A percentile compares a stretch with the other conserved stretches of the same genome.
Evolutionary conservation across 2,329 filamentous ascomycete genomes (phyloP).

Genomic region (Fusarium sp.): DNA sequence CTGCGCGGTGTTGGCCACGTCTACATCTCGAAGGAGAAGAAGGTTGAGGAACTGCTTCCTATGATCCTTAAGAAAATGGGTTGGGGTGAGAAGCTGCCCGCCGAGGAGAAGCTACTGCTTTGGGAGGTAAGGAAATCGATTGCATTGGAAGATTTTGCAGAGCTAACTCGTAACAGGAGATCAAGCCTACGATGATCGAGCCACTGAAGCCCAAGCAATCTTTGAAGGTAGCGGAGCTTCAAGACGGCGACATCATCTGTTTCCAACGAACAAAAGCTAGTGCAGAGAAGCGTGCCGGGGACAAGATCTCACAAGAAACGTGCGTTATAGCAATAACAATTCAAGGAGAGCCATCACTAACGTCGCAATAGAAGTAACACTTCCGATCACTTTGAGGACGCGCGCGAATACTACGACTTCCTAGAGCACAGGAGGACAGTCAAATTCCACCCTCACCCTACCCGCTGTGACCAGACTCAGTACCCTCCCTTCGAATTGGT

Average conservation of each 20-base stretch:
- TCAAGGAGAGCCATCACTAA: constrained; percentile 16
- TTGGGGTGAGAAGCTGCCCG: constrained; percentile 80
- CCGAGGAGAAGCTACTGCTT: constrained; percentile 71
- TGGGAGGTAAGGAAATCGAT: constrained; percentile 71
- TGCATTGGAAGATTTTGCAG: background rate
- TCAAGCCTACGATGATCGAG: constrained; percentile 98
- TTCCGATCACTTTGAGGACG: constrained; percentile 72
- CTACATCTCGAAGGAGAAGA: constrained; percentile 88
- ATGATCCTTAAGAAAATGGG: constrained; percentile 84
- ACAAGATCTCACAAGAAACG: constrained; percentile 49
- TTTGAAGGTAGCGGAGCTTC: constrained; percentile 89
- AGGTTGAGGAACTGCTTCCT: constrained; percentile 84
- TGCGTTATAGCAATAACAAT: constrained; percentile 35
- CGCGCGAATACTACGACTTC: constrained; percentile 92
- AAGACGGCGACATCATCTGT: constrained; percentile 96
- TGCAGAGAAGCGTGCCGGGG: constrained; percentile 39
- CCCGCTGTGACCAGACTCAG: constrained; percentile 64
- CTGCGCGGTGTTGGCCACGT: constrained; percentile 83
- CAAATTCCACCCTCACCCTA: constrained; percentile 77
- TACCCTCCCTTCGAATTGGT: constrained; percentile 78
- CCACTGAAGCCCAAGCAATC: constrained; percentile 90
- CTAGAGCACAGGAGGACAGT: constrained; percentile 85
- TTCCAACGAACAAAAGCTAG: constrained; percentile 76
- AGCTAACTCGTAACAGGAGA: constrained; percentile 68
- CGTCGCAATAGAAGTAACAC: constrained; percentile 29